phyloP scores from a whole-genome alignment of 306 rosid species.

The Vigna nakashimae region DNA sequence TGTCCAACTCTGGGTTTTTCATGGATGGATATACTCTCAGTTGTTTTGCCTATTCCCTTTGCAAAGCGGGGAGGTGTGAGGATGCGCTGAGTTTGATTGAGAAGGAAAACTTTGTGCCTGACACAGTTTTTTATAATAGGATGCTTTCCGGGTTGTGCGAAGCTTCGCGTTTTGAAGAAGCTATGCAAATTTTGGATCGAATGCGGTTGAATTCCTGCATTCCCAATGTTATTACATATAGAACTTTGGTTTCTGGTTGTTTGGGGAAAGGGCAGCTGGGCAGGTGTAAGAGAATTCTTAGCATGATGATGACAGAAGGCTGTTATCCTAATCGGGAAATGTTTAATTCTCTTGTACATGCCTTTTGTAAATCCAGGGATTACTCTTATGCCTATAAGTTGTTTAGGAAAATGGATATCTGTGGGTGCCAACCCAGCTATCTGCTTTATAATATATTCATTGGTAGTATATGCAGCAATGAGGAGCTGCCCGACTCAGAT shows the following conservation, averaged over 20 bases:
- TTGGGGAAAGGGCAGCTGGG: slow-evolving; percentile 75
- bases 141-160: slow-evolving; percentile 86
- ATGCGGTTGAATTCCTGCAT: slow-evolving; percentile 79
- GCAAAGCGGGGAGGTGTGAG: slow-evolving; percentile 69
- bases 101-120: slow-evolving; percentile 64
- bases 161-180: slow-evolving; percentile 85
- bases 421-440: slow-evolving; percentile 77
- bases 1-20: slow-evolving; percentile 63
- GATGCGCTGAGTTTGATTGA: slow-evolving; percentile 70
- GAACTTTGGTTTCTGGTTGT: slow-evolving; percentile 78
- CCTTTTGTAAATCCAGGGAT: slow-evolving; percentile 70
- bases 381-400: slow-evolving; percentile 77
- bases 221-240: slow-evolving; percentile 75
- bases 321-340: slow-evolving; percentile 79
- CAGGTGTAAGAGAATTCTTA: slow-evolving; percentile 83
- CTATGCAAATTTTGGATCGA: slow-evolving; percentile 68
- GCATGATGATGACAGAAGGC: slow-evolving; percentile 85
- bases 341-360: slow-evolving; percentile 81
- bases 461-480: slow-evolving; percentile 67
- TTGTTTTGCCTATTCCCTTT: slow-evolving; percentile 66
- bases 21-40: slow-evolving; percentile 74
- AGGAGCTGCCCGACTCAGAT: slow-evolving; percentile 60
- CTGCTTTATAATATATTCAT: slow-evolving; percentile 76
- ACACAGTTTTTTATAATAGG: slow-evolving; percentile 69
- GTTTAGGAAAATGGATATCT: slow-evolving; percentile 70